These are phyloP conservation scores for Syzygium aromaticum DNA, from an alignment of 345 rosid genomes.

Conservation along the genomic window DNA sequence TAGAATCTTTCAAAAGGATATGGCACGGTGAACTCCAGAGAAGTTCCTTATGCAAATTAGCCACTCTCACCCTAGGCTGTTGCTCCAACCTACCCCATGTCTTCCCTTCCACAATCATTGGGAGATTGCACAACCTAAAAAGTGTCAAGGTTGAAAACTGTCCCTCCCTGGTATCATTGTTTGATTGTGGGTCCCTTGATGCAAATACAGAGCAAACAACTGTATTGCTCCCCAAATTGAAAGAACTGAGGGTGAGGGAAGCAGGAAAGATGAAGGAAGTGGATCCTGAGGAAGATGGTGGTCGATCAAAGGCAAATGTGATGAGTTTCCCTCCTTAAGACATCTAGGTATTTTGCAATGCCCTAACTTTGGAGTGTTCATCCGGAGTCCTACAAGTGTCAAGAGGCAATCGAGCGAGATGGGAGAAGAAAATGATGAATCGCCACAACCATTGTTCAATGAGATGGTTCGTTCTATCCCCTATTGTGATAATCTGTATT, in stretches of 20 bases:
- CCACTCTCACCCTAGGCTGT: background rate
- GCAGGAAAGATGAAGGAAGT: background rate
- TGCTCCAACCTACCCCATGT: background rate
- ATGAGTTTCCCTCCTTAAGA: background rate
- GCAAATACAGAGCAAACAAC: background rate
- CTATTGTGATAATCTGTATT: no score
- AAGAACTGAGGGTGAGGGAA: no score
- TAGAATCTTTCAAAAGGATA: background rate
- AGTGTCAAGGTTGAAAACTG: fast-evolving
- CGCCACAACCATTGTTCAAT: background rate
- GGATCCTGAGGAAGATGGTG: background rate
- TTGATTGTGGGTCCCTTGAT: background rate
- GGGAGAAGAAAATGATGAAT: background rate
- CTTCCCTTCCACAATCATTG: background rate
- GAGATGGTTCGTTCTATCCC: no score
- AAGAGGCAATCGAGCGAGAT: background rate
- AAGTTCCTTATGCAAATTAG: background rate
- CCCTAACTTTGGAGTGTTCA: background rate
- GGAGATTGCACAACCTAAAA: background rate
- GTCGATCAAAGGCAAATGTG: background rate
- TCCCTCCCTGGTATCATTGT: background rate
- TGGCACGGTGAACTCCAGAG: background rate
- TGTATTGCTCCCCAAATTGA: background rate
- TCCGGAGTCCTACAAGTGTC: background rate
- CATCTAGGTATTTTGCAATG: fast-evolving